Conservation (phyloP, 495 filamentous ascomycete species). For the Penicillium bovifimosum region DNA sequence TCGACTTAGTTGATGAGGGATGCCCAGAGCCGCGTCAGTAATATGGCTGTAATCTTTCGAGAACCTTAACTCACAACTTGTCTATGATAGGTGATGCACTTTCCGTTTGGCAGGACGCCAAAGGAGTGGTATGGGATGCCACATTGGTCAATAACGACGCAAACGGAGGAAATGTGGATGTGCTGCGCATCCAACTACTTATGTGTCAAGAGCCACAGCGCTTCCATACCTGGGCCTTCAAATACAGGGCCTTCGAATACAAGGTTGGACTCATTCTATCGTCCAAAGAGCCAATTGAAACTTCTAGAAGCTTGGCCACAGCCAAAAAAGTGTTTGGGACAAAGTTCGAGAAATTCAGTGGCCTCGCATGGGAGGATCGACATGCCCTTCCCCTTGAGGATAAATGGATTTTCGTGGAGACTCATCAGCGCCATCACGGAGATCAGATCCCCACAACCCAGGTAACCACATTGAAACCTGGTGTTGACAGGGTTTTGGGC, state of each 20-base stretch:
- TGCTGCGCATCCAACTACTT: slow-evolving; percentile 9
- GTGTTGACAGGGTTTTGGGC: background rate
- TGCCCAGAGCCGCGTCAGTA: background rate
- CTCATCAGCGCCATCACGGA: background rate
- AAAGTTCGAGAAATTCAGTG: slow-evolving; percentile 1
- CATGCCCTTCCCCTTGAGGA: background rate
- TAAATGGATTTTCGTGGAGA: slow-evolving; percentile 1
- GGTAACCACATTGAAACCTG: background rate
- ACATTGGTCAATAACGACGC: background rate
- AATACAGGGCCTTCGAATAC: background rate
- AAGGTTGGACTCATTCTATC: background rate
- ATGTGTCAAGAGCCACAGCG: background rate
- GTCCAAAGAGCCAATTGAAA: background rate
- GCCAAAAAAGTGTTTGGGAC: slow-evolving; percentile 1
- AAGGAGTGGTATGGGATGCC: slow-evolving; percentile 7
- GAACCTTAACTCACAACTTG: background rate
- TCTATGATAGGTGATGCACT: background rate
- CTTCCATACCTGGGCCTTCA: background rate
- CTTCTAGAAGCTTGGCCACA: background rate
- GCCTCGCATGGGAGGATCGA: slow-evolving; percentile 7
- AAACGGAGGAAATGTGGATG: background rate
- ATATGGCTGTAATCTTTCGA: background rate
- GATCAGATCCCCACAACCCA: background rate
- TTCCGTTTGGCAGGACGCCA: slow-evolving; percentile 6
- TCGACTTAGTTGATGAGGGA: slow-evolving; percentile 1